Conservation (phyloP, 768 basidiomycete genomes). For the Cystofilobasidium ferigula region DNA sequence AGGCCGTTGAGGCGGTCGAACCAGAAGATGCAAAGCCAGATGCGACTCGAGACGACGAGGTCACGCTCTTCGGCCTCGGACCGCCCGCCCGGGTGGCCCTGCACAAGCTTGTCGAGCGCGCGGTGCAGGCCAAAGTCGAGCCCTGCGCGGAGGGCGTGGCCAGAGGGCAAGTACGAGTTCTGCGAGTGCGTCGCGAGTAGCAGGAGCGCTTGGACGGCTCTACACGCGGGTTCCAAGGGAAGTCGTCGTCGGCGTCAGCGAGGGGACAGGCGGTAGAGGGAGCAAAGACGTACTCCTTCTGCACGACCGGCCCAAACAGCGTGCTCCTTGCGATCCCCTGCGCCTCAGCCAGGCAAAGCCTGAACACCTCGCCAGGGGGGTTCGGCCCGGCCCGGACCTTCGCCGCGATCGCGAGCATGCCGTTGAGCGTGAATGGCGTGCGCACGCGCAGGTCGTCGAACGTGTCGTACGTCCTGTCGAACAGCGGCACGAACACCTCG, state of each 20-base stretch:
- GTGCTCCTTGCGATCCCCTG: slow-evolving; percentile 90
- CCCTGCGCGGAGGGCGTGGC: slow-evolving; percentile 93
- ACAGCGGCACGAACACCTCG: slow-evolving; percentile 90
- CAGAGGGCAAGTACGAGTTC: slow-evolving; percentile 87
- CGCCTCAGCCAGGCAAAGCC: slow-evolving; percentile 84
- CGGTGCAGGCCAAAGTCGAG: slow-evolving; percentile 85
- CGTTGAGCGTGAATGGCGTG: slow-evolving; percentile 56
- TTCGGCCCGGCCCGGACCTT: slow-evolving; percentile 74
- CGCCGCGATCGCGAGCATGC: slow-evolving; percentile 74
- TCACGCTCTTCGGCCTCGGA: slow-evolving; percentile 75
- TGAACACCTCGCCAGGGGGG: slow-evolving; percentile 71
- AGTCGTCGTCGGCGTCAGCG: neutral
- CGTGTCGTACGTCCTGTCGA: slow-evolving; percentile 84
- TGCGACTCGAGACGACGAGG: slow-evolving; percentile 38
- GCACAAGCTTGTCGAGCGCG: slow-evolving; percentile 80
- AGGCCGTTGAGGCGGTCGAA: slow-evolving; percentile 60
- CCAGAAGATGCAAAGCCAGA: slow-evolving; percentile 19
- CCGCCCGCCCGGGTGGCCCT: slow-evolving; percentile 44
- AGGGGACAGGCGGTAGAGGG: no score
- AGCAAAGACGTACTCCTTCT: slow-evolving; percentile 89
- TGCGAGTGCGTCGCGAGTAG: slow-evolving; percentile 86
- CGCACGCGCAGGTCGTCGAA: slow-evolving; percentile 85
- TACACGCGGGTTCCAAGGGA: neutral
- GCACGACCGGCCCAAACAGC: slow-evolving; percentile 81
- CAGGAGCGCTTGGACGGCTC: slow-evolving; percentile 47